Conservation (phyloP, 441 rosid species). For the Syzygium malaccense region DNA sequence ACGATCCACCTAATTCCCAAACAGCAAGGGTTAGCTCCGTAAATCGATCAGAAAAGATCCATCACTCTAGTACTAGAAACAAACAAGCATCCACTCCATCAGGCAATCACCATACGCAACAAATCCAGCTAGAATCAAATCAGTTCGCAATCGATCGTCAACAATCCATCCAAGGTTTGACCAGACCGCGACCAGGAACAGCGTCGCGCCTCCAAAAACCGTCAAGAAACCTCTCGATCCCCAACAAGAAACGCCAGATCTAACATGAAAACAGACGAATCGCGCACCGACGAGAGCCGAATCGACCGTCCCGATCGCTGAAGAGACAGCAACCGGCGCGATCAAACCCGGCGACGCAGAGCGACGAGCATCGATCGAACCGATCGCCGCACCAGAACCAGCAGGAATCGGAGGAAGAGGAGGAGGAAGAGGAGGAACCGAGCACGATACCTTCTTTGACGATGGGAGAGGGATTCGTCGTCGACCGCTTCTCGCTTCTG, state of each 20-base stretch:
- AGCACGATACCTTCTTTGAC: not conserved
- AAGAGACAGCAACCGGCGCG: not conserved
- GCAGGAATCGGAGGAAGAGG: too few relatives aligned
- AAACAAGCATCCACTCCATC: not conserved
- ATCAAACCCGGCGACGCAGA: not conserved
- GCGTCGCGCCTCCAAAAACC: not conserved
- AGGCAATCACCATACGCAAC: not conserved
- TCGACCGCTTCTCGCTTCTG: not conserved
- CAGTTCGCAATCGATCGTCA: not conserved
- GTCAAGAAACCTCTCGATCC: not conserved
- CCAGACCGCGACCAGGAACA: not conserved
- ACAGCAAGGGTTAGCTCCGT: not conserved
- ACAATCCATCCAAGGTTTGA: not conserved
- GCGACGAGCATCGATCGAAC: not conserved
- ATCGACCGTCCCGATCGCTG: not conserved
- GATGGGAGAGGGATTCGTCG: not conserved
- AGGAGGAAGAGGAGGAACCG: not conserved
- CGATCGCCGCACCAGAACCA: not conserved
- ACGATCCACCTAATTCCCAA: not conserved
- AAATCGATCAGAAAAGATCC: not conserved
- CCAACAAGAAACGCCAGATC: not conserved
- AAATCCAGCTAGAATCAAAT: not conserved
- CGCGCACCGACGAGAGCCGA: not conserved
- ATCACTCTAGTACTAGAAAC: not conserved
- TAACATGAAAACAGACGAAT: not conserved